Evolutionary conservation across 2,329 filamentous ascomycete genomes (phyloP), one percentile per base, ranked within the genome.

Genomic region (Aquanectria penicillioides): DNA sequence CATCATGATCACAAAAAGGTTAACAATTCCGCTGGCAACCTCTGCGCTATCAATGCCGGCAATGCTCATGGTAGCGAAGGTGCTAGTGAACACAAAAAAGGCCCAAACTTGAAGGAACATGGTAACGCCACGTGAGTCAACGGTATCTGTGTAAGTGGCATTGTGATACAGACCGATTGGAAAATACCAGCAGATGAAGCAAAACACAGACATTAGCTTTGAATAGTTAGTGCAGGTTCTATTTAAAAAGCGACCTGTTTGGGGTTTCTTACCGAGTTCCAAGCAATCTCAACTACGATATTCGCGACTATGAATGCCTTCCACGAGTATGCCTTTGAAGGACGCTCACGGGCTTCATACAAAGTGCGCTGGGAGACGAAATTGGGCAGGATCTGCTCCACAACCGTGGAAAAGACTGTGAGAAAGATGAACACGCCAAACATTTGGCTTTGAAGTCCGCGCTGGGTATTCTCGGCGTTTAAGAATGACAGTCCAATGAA

Each of bases 401-500:
- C 81, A 41, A 91, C 74, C 51, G 86, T 82, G 22, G 86, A 84
- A 73, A 93, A 92, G 71, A 92, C 88, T 12, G 86, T 90, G 53
- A 86, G 76, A 61, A 91, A 79, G 81, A 92, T 87, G 75, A 93
- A 92, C 50, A 92, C 85, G 52, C 82, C 83, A 70, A 92, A 92
- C 75, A 92, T 84, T 53, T 89, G 86, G 69, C 91, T 89, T 67
- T 91, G 88, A 8, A 92, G 78, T 26, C 89, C 89, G 61, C 89
- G 86, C 38, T 85, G 79, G 0, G 85, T 86, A 61, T 83, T 83
- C 22, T 84, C 77, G 3, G 85, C 81, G 20, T 88, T 83, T 71
- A 84, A 86, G 68, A 91, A 89, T 0, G 86, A 89, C 67, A 91
- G 86, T 1, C 89, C 89, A 57, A 92, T 88, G 71, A 91, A 91